Base-by-base conservation (phyloP, 106 monocot species). In the Triglochin maritima region DNA sequence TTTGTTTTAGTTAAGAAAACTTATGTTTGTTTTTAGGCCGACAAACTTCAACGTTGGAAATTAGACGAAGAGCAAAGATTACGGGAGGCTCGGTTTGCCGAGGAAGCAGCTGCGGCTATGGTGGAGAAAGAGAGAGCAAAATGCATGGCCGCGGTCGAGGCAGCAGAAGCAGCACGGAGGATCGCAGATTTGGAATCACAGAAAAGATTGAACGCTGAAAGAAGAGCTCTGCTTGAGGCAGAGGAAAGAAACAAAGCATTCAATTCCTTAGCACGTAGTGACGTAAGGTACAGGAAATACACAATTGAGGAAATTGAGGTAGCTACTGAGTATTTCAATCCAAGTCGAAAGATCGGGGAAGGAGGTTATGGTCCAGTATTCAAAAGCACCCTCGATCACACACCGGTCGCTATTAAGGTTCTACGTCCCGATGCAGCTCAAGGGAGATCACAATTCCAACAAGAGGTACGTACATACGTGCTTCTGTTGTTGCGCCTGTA, bases 311-410 rank as follows among this genome's bases (percentile, higher is more conserved):
- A 94, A 66, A 89, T 94, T 9, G 89, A 94, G 56, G 46, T 57
- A 44, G 94, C 84, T 57, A 94, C 89, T 0, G 74, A 89, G 1
- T 67, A 81, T 67, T 94, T 94, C 48, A 46, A 80, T 12, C 71
- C 74, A 6, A 17, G 45, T 13, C 67, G 73, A 13, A 88, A 84
- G 63, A 65, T 88, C 10, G 87, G 87, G 5, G 87, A 88, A 70
- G 87, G 87, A 46, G 87, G 87, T 7, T 88, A 88, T 52, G 87
- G 87, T 7, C 87, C 87, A 0, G 87, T 88, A 3, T 88, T 70
- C 58, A 79, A 77, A 68, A 60, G 81, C 50, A 76, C 65, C 53
- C 74, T 88, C 9, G 87, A 88, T 77, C 87, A 88, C 65, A 88
- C 87, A 0, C 74, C 60, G 2, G 87, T 83, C 5, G 87, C 87